These are phyloP conservation scores for Coemansia sp. DNA, from an alignment of 192 early-diverging fungal genomes.

Conservation along the genomic window DNA sequence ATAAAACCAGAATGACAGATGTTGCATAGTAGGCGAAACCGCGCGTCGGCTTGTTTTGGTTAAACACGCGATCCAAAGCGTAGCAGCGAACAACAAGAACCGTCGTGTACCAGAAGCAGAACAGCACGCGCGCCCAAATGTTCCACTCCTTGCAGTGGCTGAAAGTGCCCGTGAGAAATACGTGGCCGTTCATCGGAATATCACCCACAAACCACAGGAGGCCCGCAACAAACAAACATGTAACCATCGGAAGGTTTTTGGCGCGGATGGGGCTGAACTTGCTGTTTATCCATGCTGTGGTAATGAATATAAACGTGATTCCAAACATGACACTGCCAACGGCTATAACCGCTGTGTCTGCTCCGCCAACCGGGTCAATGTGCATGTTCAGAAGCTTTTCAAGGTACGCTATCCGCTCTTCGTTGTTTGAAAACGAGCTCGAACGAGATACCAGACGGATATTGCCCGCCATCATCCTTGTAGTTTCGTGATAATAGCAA, in stretches of 20 bases:
- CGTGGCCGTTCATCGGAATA: constrained; percentile 35
- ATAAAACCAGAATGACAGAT: background rate
- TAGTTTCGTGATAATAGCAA: no score
- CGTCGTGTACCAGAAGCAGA: constrained; percentile 3
- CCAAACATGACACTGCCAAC: constrained; percentile 19
- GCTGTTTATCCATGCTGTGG: constrained; percentile 31
- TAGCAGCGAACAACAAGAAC: no score
- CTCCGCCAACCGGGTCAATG: constrained; percentile 15
- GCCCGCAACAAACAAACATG: constrained; percentile 21
- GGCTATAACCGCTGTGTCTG: constrained; percentile 17
- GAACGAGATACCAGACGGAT: no score
- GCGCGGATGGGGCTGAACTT: constrained; percentile 40
- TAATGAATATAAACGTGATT: constrained; percentile 14
- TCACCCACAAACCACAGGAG: constrained; percentile 43
- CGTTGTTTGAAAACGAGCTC: no score
- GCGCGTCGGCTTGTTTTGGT: constrained; percentile 13
- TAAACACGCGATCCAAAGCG: constrained; percentile 14
- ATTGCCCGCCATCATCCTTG: no score
- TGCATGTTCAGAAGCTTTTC: no score
- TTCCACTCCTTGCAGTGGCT: no score
- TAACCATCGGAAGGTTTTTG: constrained; percentile 33
- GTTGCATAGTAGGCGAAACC: constrained; percentile 13
- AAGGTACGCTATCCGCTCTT: no score
- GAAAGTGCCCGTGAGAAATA: background rate
- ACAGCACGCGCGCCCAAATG: constrained; percentile 15